These are phyloP conservation scores for Quercus phellos DNA, from an alignment of 331 rosid species.

Conservation along the genomic window DNA sequence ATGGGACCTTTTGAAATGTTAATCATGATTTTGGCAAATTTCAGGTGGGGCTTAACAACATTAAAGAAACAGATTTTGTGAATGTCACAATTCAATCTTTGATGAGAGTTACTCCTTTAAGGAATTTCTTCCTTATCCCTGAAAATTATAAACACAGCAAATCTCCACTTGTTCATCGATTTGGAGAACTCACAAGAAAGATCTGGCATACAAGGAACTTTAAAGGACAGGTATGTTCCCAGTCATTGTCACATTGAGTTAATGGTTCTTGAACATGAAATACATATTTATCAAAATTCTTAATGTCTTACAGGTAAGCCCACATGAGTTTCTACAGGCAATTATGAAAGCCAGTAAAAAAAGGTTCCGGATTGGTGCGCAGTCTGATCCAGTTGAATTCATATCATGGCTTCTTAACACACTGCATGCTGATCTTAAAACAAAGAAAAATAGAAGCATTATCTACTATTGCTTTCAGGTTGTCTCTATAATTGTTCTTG, in stretches of 20 bases:
- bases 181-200: constrained; percentile 89
- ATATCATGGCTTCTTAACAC: constrained; percentile 97
- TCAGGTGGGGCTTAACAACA: constrained; percentile 94
- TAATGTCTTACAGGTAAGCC: constrained; percentile 69
- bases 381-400: constrained; percentile 95
- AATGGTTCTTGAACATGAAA: constrained; percentile 7
- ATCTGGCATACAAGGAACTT: constrained; percentile 96
- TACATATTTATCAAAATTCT: constrained; percentile 11
- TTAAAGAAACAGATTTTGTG: constrained; percentile 90
- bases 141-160: constrained; percentile 75
- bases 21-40: constrained; percentile 4
- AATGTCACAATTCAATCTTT: constrained; percentile 47
- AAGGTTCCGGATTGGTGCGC: constrained; percentile 77
- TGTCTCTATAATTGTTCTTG: constrained; percentile 13
- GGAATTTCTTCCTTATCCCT: constrained; percentile 88
- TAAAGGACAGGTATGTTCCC: constrained; percentile 64
- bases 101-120: constrained; percentile 51
- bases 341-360: constrained; percentile 98
- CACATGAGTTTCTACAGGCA: constrained; percentile 92
- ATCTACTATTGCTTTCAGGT: constrained; percentile 93
- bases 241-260: neutral
- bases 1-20: constrained; percentile 14
- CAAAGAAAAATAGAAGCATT: constrained; percentile 81
- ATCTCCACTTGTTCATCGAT: constrained; percentile 85
- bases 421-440: constrained; percentile 69